Base-by-base conservation (phyloP, 2,329 filamentous ascomycete species). In the Aspergillus sp. region DNA sequence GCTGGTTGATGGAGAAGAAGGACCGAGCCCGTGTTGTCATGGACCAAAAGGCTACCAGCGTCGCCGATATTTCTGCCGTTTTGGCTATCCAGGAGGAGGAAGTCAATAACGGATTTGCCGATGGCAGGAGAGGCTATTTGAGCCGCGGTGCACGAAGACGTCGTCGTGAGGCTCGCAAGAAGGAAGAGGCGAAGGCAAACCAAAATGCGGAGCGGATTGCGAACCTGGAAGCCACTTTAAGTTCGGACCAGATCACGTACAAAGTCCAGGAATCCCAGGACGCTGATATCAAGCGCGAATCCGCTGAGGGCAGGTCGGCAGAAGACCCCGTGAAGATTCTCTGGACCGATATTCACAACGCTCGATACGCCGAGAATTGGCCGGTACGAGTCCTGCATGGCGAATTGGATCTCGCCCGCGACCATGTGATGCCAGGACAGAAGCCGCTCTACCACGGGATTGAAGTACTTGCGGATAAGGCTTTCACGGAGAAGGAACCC, bases 21-120 rank as follows among this genome's bases (percentile, higher is more conserved):
- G 68, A 79, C 58, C 75, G 81, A 20, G 80, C 79, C n/a, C 76
- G 76, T 55, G 75, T 75, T 44, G 74, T 87, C 44, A 86, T 87
- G 84, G 77, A 88, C 66, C 85, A 88, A 68, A 85, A 84, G 68
- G 84, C 83, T n/a, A 87, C 85, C 56, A 80, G 77, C 43, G 78
- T 86, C 18, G 85, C 84, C 5, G 85, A 88, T 65, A 68, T 86
- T 22, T 83, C 84, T 1, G 80, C 82, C 18, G 83, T 86, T 3
- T 67, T 87, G 52, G 60, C 70, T 24, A 76, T 81, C 59, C 81
- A 84, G 64, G 73, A 80, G 42, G 64, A 74, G 45, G 70, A 70
- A 55, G 64, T 74, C 48, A 51, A 61, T 42, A 59, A 69, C 36
- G 70, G 69, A 17, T 63, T 74, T 15, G 67, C 70, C 7, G 67